Conservation (phyloP, 768 basidiomycete genomes). For the Rhizopogon rudus region DNA sequence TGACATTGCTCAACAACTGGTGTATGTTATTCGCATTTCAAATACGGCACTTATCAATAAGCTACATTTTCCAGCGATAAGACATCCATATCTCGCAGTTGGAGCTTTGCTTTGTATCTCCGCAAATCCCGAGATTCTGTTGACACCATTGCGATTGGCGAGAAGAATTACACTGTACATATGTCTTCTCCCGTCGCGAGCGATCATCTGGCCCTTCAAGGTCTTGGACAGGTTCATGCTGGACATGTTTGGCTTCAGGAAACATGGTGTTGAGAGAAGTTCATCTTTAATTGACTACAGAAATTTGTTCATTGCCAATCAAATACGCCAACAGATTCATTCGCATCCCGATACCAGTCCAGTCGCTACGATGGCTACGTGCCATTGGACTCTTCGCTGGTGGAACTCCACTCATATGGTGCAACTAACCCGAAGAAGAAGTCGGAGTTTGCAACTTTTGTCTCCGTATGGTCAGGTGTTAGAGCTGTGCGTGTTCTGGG, state of each 20-base stretch:
- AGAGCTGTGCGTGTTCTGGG: not conserved
- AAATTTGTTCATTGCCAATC: not conserved
- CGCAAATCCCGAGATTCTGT: not conserved
- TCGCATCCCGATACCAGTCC: conserved; percentile 1
- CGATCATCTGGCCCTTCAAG: not conserved
- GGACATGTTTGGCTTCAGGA: not conserved
- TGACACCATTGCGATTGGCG: not conserved
- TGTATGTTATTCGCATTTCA: no score
- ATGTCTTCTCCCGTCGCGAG: not conserved
- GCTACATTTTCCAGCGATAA: not conserved
- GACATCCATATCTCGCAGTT: not conserved
- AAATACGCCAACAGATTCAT: not conserved
- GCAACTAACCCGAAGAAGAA: not conserved
- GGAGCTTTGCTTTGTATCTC: not conserved
- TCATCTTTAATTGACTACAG: not conserved
- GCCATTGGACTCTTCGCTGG: not conserved
- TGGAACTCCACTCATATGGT: not conserved
- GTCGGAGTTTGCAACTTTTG: not conserved
- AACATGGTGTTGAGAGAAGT: not conserved
- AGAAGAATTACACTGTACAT: not conserved
- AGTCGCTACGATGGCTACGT: not conserved
- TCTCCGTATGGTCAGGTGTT: not conserved
- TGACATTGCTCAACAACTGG: no score
- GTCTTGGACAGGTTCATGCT: not conserved
- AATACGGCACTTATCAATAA: no score